These are phyloP conservation scores for Persicaria tinctoria DNA, from an alignment of 148 eudicot species.

Conservation along the genomic window DNA sequence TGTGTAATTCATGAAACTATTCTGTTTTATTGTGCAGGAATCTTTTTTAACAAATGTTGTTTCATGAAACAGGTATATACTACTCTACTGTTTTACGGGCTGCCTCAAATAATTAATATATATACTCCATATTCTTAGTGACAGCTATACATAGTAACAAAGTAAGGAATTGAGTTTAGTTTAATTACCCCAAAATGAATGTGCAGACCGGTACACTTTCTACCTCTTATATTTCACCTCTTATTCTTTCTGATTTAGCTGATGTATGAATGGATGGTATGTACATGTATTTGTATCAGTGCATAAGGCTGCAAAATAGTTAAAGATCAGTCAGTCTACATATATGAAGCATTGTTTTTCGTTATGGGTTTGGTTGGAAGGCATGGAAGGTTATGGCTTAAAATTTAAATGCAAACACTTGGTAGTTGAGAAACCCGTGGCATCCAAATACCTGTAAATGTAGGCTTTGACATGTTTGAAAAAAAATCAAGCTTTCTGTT, in stretches of 20 bases:
- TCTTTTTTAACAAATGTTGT: no score
- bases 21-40: constrained; percentile 41
- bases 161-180: no score
- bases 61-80: no score
- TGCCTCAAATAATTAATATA: no score
- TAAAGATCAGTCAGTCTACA: neutral
- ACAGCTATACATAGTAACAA: no score
- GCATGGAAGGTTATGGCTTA: neutral
- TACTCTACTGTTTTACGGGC: no score
- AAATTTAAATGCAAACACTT: neutral
- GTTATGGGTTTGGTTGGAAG: neutral
- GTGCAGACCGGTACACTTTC: no score
- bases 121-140: no score
- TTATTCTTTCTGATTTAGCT: no score
- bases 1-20: neutral
- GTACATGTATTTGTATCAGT: neutral
- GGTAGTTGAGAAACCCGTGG: neutral
- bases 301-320: neutral
- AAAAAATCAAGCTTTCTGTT: neutral
- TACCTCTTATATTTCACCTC: no score
- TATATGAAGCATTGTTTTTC: neutral
- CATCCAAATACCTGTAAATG: neutral
- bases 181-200: no score
- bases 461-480: neutral
- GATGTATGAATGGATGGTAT: neutral